A percentile compares a stretch with the other conserved stretches of the same genome.
phyloP scores from a whole-genome alignment of 805 yeast genomes.

The Saturnispora besseyi region DNA sequence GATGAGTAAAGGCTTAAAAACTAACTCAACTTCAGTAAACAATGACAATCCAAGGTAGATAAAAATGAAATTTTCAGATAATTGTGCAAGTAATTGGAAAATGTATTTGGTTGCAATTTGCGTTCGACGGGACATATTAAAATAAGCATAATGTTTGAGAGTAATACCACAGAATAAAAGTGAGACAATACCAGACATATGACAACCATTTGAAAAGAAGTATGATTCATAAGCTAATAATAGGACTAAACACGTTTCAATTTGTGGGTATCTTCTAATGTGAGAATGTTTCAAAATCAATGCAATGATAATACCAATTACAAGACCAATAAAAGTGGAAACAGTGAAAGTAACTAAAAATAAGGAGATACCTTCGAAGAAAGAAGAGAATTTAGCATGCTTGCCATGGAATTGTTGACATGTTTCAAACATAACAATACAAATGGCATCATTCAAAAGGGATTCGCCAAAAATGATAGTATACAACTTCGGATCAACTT shows the following conservation, averaged over 20 bases:
- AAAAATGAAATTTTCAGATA: constrained; percentile 93
- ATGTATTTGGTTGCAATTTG: constrained; percentile 94
- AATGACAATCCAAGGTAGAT: constrained; percentile 89
- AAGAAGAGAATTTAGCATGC: constrained; percentile 59
- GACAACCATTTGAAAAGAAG: constrained; percentile 97
- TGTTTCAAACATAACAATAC: constrained; percentile 98
- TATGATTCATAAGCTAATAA: constrained; percentile 92
- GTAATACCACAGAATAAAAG: constrained; percentile 94
- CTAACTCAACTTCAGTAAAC: constrained; percentile 92
- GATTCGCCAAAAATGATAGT: constrained; percentile 98
- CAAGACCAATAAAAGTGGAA: constrained; percentile 80
- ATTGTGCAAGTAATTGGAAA: constrained; percentile 87
- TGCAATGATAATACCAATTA: constrained; percentile 84
- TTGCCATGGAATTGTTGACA: constrained; percentile 94
- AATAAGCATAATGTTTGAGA: constrained; percentile 92
- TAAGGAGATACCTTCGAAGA: constrained; percentile 89
- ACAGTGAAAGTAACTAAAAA: constrained; percentile 90
- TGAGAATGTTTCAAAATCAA: constrained; percentile 85
- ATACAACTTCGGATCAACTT: constrained; percentile 95
- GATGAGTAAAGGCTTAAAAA: constrained; percentile 86
- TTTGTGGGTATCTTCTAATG: constrained; percentile 89
- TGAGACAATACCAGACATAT: constrained; percentile 98
- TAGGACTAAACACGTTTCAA: constrained; percentile 87
- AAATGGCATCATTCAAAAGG: constrained; percentile 89
- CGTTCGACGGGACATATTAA: constrained; percentile 93